Evolutionary conservation across 2,329 filamentous ascomycete species (phyloP).

Genomic region (Eutypella sp.): DNA sequence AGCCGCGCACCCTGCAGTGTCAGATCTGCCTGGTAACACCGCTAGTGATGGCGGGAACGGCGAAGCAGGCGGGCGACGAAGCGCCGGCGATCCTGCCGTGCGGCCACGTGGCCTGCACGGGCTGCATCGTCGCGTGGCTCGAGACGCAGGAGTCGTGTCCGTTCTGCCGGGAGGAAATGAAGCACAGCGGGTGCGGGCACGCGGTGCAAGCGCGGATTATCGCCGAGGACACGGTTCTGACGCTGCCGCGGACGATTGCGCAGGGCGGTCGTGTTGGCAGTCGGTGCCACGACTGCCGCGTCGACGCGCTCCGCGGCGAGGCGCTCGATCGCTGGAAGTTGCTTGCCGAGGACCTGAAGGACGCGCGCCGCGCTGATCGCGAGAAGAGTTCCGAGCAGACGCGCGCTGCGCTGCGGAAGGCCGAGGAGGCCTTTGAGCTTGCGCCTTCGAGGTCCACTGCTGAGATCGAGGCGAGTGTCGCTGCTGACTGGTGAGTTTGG

Average conservation of each 20-base stretch:
- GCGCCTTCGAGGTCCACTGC: too few relatives aligned
- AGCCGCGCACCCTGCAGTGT: slow-evolving; percentile 16
- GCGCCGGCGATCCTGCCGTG: slow-evolving; percentile 29
- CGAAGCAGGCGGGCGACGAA: background rate
- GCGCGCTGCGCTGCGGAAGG: too few relatives aligned
- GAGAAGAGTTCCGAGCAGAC: too few relatives aligned
- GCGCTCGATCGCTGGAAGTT: slow-evolving; percentile 6
- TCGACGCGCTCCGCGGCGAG: background rate
- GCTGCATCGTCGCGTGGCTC: slow-evolving; percentile 27
- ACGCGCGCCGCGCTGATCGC: slow-evolving; percentile 1
- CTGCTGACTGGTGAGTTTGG: too few relatives aligned
- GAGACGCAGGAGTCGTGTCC: slow-evolving; percentile 23
- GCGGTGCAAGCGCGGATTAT: slow-evolving; percentile 19
- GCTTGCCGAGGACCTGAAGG: slow-evolving; percentile 7
- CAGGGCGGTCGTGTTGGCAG: slow-evolving; percentile 23
- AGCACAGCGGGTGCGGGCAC: slow-evolving; percentile 27
- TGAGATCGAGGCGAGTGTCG: too few relatives aligned
- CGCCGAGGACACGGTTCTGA: slow-evolving; percentile 24
- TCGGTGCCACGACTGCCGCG: slow-evolving; percentile 13
- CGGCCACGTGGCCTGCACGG: slow-evolving; percentile 28
- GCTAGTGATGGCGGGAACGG: slow-evolving; percentile 9
- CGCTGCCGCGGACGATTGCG: slow-evolving; percentile 28
- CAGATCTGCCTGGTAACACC: slow-evolving; percentile 17
- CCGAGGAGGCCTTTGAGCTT: too few relatives aligned
- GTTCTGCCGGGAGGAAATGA: slow-evolving; percentile 28